A percentile compares a stretch with the other conserved stretches of the same genome.
phyloP scores from a whole-genome alignment of 2,329 filamentous ascomycete species.

The Botrytis tulipae region DNA sequence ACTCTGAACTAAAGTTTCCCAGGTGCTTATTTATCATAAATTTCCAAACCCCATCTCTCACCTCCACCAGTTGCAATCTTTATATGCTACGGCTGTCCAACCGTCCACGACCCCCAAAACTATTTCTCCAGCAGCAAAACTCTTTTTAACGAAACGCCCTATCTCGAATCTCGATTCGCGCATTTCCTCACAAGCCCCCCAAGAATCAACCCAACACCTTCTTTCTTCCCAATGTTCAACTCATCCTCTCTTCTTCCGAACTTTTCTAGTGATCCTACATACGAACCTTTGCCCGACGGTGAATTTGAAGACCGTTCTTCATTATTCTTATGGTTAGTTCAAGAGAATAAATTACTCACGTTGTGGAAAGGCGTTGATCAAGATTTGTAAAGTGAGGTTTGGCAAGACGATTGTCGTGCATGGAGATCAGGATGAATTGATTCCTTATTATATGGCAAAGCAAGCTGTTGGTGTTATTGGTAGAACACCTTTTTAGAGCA shows the following conservation, averaged over 20 bases:
- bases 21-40: neutral
- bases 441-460: neutral
- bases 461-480: neutral
- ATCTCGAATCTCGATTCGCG: neutral
- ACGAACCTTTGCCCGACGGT: neutral
- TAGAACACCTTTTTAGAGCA: neutral
- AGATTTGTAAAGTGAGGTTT: neutral
- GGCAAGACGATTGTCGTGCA: neutral
- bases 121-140: neutral
- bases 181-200: neutral
- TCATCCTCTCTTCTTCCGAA: neutral
- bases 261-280: neutral
- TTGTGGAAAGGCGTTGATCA: neutral
- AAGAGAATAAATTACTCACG: neutral
- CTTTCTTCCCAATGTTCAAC: neutral
- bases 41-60: neutral
- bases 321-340: neutral
- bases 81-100: neutral
- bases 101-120: neutral
- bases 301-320: neutral
- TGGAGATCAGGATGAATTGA: neutral
- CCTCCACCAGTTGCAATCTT: neutral
- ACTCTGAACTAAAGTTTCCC: neutral
- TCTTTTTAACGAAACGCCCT: neutral
- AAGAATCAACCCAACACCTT: neutral